Base-by-base conservation (phyloP, 805 yeast genomes). In the Nematodospora valgi region DNA sequence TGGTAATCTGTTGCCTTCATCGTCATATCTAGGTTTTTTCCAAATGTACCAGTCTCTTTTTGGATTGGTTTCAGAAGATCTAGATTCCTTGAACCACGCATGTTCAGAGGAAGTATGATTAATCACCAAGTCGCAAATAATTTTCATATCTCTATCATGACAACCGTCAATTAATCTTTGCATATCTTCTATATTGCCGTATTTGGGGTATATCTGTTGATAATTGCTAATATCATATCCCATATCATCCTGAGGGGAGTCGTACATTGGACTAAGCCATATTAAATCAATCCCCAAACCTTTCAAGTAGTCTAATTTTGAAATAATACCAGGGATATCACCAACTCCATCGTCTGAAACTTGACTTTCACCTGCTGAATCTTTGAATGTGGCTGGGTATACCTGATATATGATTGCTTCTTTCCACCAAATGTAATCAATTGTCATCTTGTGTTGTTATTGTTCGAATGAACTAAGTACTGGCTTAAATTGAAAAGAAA, bases 321-420 rank as follows among this genome's bases (percentile, higher is more conserved):
- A 63, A 43, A 72, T 60, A 40, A 76, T 71, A 17, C 82, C 82
- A 16, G 63, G 70, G 39, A 76, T 51, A 52, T 76, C 82, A 24
- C 82, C 82, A 36, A 72, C 49, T 30, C 82, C 82, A 51, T 76
- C 82, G n/a, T n/a, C n/a, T n/a, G n/a, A n/a, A n/a, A n/a, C n/a
- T n/a, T n/a, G n/a, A n/a, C n/a, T n/a, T n/a, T n/a, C n/a, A 23
- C 73, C 73, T 45, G 76, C 73, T 28, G 77, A 67, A 56, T 76
- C 82, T 46, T 74, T 72, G 59, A 64, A 76, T 22, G 78, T 70
- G 23, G 81, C 80, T 8, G 82, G 82, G 70, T 78, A 76, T 44
- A 76, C 69, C 53, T 76, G 82, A 53, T 76, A 76, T 14, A 76
- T 63, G n/a, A 69, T 53, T 30, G 76, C 72, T 47, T 72, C 72